phyloP scores from a whole-genome alignment of 2,329 filamentous ascomycete genomes.

The Harringtonia lauricola region DNA sequence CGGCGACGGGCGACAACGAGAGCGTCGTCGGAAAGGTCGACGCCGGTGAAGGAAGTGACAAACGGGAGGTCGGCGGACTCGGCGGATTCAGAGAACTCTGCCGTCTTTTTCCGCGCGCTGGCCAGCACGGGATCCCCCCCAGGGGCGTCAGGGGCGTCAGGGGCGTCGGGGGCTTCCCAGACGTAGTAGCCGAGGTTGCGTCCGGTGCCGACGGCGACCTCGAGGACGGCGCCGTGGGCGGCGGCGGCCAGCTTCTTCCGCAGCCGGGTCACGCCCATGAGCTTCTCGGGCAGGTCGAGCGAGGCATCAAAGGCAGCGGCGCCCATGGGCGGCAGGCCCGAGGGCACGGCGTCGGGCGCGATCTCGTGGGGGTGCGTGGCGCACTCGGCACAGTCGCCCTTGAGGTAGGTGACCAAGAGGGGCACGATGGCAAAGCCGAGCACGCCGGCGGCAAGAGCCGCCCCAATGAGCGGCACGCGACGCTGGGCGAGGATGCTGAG shows the following conservation, averaged over 20 bases:
- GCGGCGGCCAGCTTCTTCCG: constrained; percentile 35
- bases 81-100: background rate
- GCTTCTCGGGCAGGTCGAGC: constrained; percentile 44
- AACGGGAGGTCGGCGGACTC: background rate
- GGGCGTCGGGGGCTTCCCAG: constrained; percentile 29
- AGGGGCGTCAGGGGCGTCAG: background rate
- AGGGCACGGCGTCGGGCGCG: constrained; percentile 4
- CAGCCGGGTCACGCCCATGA: constrained; percentile 42
- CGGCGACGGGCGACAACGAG: constrained; percentile 44
- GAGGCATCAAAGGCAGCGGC: constrained; percentile 47
- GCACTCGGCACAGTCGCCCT: constrained; percentile 7
- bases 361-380: constrained; percentile 4
- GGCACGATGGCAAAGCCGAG: constrained; percentile 13
- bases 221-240: constrained; percentile 46
- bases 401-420: constrained; percentile 10
- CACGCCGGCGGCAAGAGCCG: constrained; percentile 12
- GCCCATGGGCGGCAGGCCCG: constrained; percentile 25
- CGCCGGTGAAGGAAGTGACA: constrained; percentile 46
- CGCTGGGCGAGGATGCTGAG: constrained; percentile 16
- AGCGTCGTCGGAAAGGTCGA: constrained; percentile 52
- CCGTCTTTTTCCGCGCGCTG: no score
- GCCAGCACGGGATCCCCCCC: no score
- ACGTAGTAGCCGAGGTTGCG: constrained; percentile 49
- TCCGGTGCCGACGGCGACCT: constrained; percentile 52
- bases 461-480: constrained; percentile 12